Percentiles rank a stretch among this genome's conserved stretches.
phyloP scores from a whole-genome alignment of 164 flowering plant genomes.

The Tinospora cordifolia region DNA sequence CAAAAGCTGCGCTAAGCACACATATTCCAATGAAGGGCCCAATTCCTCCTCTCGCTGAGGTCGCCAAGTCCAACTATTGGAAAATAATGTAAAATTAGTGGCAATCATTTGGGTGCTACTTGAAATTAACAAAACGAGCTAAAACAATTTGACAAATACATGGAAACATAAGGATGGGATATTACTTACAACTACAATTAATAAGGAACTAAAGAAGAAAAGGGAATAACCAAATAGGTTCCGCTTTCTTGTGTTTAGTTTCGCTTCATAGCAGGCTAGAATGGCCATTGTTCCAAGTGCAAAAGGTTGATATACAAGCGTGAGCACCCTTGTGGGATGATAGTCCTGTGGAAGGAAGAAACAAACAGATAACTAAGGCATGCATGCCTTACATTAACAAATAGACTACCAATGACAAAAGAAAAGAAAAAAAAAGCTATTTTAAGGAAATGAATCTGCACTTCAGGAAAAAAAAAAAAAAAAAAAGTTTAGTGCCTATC shows the following conservation, averaged over 20 bases:
- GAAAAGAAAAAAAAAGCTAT: neutral
- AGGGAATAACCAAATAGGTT: slow-evolving; percentile 51
- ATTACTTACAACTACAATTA: slow-evolving; percentile 52
- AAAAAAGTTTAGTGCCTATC: neutral
- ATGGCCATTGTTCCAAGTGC: slow-evolving; percentile 32
- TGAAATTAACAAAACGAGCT: neutral
- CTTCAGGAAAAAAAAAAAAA: neutral
- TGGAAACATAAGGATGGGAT: neutral
- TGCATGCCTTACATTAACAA: neutral
- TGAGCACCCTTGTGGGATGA: slow-evolving; percentile 40
- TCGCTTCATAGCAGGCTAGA: slow-evolving; percentile 34
- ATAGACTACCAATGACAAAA: neutral
- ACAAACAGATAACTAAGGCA: too few relatives aligned
- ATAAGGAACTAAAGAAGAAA: slow-evolving; percentile 45
- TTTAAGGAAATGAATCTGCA: neutral
- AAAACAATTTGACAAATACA: neutral
- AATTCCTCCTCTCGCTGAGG: slow-evolving; percentile 64
- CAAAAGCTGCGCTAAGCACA: slow-evolving; percentile 46
- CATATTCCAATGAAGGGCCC: slow-evolving; percentile 58
- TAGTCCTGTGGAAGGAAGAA: slow-evolving; percentile 20
- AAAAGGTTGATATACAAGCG: slow-evolving; percentile 40
- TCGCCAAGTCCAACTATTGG: slow-evolving; percentile 56
- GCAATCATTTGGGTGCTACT: neutral
- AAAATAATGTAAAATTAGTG: neutral
- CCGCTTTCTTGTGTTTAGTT: slow-evolving; percentile 32